Evolutionary conservation across 257 asterid species (phyloP).

Genomic region (Nicotiana otophora): DNA sequence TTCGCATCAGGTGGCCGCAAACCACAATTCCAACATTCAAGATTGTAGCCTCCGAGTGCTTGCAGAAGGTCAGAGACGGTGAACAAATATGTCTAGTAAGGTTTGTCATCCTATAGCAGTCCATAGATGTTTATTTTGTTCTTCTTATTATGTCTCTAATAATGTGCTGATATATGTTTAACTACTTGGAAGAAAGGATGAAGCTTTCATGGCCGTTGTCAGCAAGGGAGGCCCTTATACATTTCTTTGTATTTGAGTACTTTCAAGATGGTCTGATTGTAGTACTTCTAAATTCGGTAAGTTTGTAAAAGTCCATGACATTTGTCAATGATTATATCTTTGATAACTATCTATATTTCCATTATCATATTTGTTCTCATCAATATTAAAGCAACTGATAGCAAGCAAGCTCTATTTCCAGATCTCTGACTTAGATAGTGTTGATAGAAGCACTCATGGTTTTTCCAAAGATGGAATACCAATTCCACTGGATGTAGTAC

Average conservation of each 20-base stretch:
- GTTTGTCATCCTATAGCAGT: slow-evolving; percentile 29
- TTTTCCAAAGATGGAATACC: slow-evolving; percentile 68
- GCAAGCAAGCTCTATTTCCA: slow-evolving; percentile 13
- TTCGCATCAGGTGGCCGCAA: slow-evolving; percentile 86
- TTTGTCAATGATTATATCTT: neutral
- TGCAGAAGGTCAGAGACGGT: slow-evolving; percentile 56
- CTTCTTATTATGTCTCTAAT: slow-evolving; percentile 25
- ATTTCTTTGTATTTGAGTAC: slow-evolving; percentile 70
- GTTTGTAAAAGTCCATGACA: neutral
- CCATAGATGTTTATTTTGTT: neutral
- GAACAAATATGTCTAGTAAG: slow-evolving; percentile 88
- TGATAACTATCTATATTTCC: neutral
- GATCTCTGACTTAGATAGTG: slow-evolving; percentile 64
- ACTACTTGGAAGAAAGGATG: slow-evolving; percentile 84
- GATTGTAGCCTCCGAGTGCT: slow-evolving; percentile 50
- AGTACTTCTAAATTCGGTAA: slow-evolving; percentile 79
- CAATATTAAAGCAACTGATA: neutral
- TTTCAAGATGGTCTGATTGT: slow-evolving; percentile 68
- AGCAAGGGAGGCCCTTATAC: slow-evolving; percentile 68
- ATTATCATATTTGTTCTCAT: neutral
- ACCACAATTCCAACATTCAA: slow-evolving; percentile 59
- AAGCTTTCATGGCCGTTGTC: slow-evolving; percentile 96
- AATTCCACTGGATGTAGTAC: slow-evolving; percentile 56
- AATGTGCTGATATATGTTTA: slow-evolving; percentile 8
- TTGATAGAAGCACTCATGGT: slow-evolving; percentile 62